Evolutionary conservation across 176 grass and related monocot species (phyloP).

Genomic region (Oryza australiensis): DNA sequence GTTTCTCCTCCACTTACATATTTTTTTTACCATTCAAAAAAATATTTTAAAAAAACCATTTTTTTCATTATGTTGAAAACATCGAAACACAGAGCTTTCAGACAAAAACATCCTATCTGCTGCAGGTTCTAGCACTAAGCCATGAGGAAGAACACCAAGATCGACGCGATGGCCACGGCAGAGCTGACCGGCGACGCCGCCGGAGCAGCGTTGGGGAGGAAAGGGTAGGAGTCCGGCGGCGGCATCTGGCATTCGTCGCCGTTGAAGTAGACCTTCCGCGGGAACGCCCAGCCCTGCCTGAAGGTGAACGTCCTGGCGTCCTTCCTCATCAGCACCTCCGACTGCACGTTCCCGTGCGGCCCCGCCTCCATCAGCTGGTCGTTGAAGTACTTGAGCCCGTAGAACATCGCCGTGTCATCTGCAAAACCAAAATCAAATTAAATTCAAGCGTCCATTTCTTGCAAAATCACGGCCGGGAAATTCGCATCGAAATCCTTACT

Average conservation of each 20-base stretch:
- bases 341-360: slow-evolving; percentile 81
- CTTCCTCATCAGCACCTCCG: slow-evolving; percentile 84
- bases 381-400: slow-evolving; percentile 93
- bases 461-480: neutral
- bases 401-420: slow-evolving; percentile 96
- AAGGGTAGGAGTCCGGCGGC: slow-evolving; percentile 68
- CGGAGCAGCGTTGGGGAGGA: slow-evolving; percentile 63
- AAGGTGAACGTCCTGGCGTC: slow-evolving; percentile 72
- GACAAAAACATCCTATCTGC: slow-evolving; percentile 28
- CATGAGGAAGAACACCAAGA: slow-evolving; percentile 26
- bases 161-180: neutral
- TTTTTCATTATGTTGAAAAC: neutral
- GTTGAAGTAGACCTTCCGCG: slow-evolving; percentile 95
- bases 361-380: slow-evolving; percentile 93
- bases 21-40: neutral
- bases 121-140: slow-evolving; percentile 7
- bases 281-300: slow-evolving; percentile 95
- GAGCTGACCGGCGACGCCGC: neutral
- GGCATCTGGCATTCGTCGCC: slow-evolving; percentile 88
- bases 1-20: neutral
- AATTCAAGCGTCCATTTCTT: neutral
- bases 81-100: neutral
- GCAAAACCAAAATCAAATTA: neutral
- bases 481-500: slow-evolving; percentile 38
- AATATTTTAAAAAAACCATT: neutral